Evolutionary conservation across 108 stramenopile genomes (phyloP).

Genomic region (Discostella pseudostelligera): DNA sequence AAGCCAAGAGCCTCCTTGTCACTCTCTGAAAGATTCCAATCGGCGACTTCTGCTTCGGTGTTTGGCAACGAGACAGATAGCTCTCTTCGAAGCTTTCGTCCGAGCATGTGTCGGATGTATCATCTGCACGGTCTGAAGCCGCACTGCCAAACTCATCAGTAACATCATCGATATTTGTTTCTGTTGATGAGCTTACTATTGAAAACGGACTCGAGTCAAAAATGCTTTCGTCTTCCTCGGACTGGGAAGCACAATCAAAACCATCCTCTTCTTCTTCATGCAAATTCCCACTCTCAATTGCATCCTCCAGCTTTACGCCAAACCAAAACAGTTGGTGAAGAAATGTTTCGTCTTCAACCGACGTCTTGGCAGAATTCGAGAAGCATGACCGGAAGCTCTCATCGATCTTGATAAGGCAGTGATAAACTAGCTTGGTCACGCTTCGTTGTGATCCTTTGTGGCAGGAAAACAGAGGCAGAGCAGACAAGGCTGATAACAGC

Average conservation of each 20-base stretch:
- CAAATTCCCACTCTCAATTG: conserved; percentile 21
- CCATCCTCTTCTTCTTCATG: conserved; percentile 5
- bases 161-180: conserved; percentile 8
- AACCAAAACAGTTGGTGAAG: conserved; percentile 52
- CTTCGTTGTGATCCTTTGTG: conserved; percentile 27
- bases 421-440: conserved; percentile 40
- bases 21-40: conserved; percentile 23
- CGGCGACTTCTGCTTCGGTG: conserved; percentile 9
- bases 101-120: conserved; percentile 6
- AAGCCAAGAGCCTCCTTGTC: conserved; percentile 9
- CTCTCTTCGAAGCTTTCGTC: conserved; percentile 12
- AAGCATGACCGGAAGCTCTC: conserved; percentile 11
- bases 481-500: conserved; percentile 39
- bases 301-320: conserved; percentile 55
- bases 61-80: conserved; percentile 5
- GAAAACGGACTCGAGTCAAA: conserved; percentile 12
- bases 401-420: conserved; percentile 37
- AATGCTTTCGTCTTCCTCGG: conserved; percentile 12
- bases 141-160: conserved; percentile 1
- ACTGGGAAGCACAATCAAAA: not conserved
- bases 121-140: conserved; percentile 11
- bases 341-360: conserved; percentile 42
- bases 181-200: conserved; percentile 9
- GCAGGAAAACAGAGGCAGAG: conserved; percentile 46
- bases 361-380: conserved; percentile 4